Evolutionary conservation across 169 alveolate species (phyloP).

Genomic region (Plasmodium berghei): DNA sequence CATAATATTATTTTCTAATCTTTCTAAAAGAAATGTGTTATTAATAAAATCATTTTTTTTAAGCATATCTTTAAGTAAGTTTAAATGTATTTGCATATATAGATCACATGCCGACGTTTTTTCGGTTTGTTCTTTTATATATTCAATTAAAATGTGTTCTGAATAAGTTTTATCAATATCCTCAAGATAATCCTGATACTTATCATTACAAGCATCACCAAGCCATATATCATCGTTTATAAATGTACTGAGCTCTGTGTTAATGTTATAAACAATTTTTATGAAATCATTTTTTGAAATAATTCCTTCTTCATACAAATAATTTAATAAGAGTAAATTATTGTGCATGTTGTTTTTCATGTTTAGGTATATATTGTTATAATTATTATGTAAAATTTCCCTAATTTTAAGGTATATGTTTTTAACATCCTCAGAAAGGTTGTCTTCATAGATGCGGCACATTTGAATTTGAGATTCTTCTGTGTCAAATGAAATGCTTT

Average conservation of each 20-base stretch:
- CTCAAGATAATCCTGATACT: neutral
- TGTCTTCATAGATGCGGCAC: neutral
- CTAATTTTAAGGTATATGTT: conserved; percentile 33
- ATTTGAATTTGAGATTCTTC: neutral
- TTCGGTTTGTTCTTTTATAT: conserved; percentile 30
- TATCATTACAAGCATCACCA: conserved; percentile 2
- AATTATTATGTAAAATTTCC: conserved; percentile 35
- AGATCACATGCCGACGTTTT: conserved; percentile 29
- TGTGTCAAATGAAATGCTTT: neutral
- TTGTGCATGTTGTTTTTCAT: conserved; percentile 40
- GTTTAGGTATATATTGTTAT: conserved; percentile 37
- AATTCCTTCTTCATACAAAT: conserved; percentile 56
- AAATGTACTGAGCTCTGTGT: conserved; percentile 6
- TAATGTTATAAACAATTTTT: conserved; percentile 35
- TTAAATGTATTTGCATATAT: conserved; percentile 33
- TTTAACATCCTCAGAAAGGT: conserved; percentile 7
- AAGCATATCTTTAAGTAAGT: conserved; percentile 43
- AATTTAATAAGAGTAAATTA: conserved; percentile 43
- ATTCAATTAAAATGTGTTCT: conserved; percentile 20
- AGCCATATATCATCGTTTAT: neutral
- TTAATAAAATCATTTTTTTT: conserved; percentile 40
- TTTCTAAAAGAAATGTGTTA: conserved; percentile 11
- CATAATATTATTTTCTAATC: conserved; percentile 18
- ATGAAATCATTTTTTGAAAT: conserved; percentile 27
- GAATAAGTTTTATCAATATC: conserved; percentile 5